Conservation (phyloP, 257 asterid genomes). For the Ilex aquifolium region DNA sequence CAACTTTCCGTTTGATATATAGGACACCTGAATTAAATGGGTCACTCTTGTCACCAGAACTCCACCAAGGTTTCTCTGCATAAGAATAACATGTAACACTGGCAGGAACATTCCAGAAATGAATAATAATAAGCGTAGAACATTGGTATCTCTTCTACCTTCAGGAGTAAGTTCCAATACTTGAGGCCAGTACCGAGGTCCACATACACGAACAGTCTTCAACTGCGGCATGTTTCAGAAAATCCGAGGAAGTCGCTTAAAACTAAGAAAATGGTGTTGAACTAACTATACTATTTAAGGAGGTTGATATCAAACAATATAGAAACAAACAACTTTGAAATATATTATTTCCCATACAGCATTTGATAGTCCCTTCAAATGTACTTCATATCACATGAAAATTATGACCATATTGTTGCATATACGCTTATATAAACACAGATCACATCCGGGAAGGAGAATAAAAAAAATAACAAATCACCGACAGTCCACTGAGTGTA, state of each 20-base stretch:
- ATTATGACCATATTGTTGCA: no score
- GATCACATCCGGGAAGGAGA: no score
- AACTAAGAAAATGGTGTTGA: background rate
- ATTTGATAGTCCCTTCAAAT: no score
- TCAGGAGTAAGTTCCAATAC: slow-evolving; percentile 73
- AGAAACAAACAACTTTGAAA: no score
- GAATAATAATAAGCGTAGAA: slow-evolving; percentile 9
- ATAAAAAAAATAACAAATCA: no score
- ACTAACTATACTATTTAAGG: no score
- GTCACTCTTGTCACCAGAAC: slow-evolving; percentile 65
- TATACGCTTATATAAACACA: no score
- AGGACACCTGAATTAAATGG: slow-evolving; percentile 86
- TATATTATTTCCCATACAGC: no score
- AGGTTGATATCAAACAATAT: no score
- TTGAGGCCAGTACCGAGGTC: slow-evolving; percentile 99
- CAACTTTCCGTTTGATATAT: slow-evolving; percentile 90
- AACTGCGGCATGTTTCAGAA: slow-evolving; percentile 40
- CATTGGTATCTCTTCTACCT: slow-evolving; percentile 37
- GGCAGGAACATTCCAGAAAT: slow-evolving; percentile 1
- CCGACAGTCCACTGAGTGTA: no score
- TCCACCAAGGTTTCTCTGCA: slow-evolving; percentile 96
- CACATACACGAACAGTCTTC: slow-evolving; percentile 92
- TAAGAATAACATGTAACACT: slow-evolving; percentile 7
- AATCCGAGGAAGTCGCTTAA: background rate
- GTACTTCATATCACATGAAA: no score